Evolutionary conservation across 1,139 yeast genomes (phyloP).

Genomic region (Wickerhamomyces sp.): DNA sequence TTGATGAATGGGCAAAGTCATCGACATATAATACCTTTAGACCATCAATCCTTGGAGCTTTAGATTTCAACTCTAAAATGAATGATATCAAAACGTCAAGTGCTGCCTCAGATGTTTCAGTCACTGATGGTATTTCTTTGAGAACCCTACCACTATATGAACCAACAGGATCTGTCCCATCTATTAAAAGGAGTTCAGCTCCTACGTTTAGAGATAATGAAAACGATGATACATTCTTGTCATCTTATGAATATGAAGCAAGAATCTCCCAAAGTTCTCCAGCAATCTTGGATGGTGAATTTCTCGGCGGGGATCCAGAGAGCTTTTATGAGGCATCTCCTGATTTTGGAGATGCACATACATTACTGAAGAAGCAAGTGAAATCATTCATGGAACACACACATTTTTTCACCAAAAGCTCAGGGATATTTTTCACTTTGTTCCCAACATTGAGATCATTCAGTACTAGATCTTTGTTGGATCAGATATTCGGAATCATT

Average conservation of each 20-base stretch:
- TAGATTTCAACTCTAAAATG: conserved; percentile 30
- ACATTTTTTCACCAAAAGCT: conserved; percentile 2
- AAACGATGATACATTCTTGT: neutral
- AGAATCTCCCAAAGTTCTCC: conserved; percentile 16
- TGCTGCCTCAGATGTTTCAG: neutral
- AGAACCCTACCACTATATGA: conserved; percentile 1
- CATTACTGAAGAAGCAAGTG: neutral
- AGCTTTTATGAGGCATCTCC: conserved; percentile 1
- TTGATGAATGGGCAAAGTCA: conserved; percentile 18
- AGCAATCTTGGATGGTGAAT: conserved; percentile 7
- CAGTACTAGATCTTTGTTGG: conserved; percentile 17
- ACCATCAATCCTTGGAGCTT: conserved; percentile 40
- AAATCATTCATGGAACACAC: neutral
- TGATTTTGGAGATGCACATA: conserved; percentile 5
- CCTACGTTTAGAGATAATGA: conserved; percentile 14
- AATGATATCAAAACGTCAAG: conserved; percentile 2
- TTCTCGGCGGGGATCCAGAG: conserved; percentile 6
- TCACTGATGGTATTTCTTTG: conserved; percentile 4
- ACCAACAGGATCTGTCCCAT: neutral
- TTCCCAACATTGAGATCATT: conserved; percentile 27
- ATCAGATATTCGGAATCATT: conserved; percentile 28
- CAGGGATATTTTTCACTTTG: conserved; percentile 3
- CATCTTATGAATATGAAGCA: conserved; percentile 7
- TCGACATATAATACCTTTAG: conserved; percentile 23
- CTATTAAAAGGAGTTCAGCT: conserved; percentile 15